Conservation (phyloP, 805 yeast genomes). For the Wickerhamiella alocasiicola region DNA sequence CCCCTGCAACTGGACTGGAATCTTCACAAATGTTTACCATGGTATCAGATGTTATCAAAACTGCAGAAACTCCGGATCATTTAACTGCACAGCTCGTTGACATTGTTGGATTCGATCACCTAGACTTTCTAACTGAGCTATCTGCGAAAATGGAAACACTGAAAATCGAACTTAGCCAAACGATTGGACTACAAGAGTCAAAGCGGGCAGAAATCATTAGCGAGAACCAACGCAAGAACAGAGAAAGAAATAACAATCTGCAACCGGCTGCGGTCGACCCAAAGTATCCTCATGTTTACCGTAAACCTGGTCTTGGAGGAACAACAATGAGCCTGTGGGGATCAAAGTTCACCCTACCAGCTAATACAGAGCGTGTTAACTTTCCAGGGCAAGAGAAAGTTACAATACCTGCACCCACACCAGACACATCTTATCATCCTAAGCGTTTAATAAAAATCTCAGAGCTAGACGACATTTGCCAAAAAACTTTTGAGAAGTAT, state of each 20-base stretch:
- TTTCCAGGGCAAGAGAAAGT: conserved; percentile 60
- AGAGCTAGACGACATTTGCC: conserved; percentile 66
- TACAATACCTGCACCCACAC: conserved; percentile 52
- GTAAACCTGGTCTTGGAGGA: conserved; percentile 47
- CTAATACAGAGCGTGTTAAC: conserved; percentile 47
- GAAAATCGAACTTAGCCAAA: conserved; percentile 23
- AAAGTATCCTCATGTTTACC: conserved; percentile 78
- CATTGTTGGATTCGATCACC: conserved; percentile 71
- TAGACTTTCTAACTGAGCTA: conserved; percentile 62
- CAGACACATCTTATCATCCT: conserved; percentile 29
- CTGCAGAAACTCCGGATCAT: conserved; percentile 9
- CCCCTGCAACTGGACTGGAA: conserved; percentile 6
- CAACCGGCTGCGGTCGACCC: conserved; percentile 30
- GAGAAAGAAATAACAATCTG: conserved; percentile 19
- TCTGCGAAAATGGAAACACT: conserved; percentile 30
- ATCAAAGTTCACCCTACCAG: conserved; percentile 64
- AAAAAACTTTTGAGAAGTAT: conserved; percentile 73
- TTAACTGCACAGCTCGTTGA: conserved; percentile 41
- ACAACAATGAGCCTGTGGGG: conserved; percentile 69
- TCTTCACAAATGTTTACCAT: background rate
- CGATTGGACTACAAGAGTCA: conserved; percentile 16
- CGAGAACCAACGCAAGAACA: conserved; percentile 14
- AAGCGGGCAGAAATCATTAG: conserved; percentile 17
- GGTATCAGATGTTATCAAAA: background rate
- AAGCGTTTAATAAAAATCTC: conserved; percentile 40